Evolutionary conservation across 2,329 filamentous ascomycete species (phyloP).

Genomic region (Aureobasidium melanogenum): DNA sequence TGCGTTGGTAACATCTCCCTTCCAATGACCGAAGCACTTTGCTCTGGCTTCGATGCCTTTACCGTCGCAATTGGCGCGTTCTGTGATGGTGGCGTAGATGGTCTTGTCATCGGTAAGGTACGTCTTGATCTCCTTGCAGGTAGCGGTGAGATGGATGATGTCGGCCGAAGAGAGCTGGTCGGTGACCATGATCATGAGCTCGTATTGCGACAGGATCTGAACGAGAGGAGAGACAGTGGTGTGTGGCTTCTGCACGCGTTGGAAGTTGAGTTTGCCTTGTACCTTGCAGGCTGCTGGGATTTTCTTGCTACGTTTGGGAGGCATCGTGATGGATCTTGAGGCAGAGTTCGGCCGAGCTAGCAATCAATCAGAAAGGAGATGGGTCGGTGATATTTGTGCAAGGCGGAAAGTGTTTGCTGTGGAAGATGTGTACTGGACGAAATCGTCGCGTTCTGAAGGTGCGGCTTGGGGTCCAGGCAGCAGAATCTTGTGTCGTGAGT

Average conservation of each 20-base stretch:
- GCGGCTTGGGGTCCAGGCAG: not conserved
- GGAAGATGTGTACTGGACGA: not conserved
- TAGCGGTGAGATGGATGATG: constrained; percentile 13
- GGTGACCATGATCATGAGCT: constrained; percentile 7
- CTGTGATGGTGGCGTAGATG: not conserved
- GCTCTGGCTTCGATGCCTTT: constrained; percentile 3
- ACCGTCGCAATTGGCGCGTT: not conserved
- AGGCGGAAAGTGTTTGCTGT: not conserved
- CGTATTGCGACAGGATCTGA: not conserved
- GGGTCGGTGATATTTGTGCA: not conserved
- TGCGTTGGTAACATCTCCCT: not conserved
- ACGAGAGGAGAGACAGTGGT: not conserved
- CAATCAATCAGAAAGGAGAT: not conserved
- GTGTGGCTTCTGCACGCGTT: not conserved
- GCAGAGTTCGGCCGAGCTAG: not conserved
- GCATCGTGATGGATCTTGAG: not conserved
- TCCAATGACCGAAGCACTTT: constrained; percentile 2
- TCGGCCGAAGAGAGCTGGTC: constrained; percentile 11
- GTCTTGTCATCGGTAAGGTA: constrained; percentile 2
- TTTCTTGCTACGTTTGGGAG: not conserved
- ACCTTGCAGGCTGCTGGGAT: not conserved
- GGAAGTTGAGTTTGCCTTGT: constrained; percentile 1
- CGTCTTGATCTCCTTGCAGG: constrained; percentile 11
- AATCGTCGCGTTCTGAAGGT: not conserved
- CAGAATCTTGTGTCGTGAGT: not conserved